Base-by-base conservation (phyloP, 225 moss, liverwort and hornwort species). In the Climacium dendroides region DNA sequence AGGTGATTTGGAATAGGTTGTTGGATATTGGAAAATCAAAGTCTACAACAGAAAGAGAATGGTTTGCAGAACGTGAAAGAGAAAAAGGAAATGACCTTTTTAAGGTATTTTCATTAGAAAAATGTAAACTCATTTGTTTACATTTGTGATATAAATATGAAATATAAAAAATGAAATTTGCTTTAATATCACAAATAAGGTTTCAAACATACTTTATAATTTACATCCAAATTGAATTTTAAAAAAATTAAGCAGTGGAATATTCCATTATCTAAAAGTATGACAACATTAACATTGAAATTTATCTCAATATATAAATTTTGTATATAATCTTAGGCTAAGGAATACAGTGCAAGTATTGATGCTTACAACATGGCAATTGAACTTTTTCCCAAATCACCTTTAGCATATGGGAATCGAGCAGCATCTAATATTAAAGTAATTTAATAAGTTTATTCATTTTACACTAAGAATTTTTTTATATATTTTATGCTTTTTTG, bases 1-100 rank as follows among this genome's bases (percentile, higher is more conserved):
- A 50, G 50, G 14, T 50, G 50, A 14, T 50, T 50, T 50, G 22
- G 7, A 58, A 5, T 55, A 94, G 94, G 54, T 77, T 92, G 23
- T 79, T 94, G 26, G 75, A 71, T 28, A 87, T 90, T 80, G 91
- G 90, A 71, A 90, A 90, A 77, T 90, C 90, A 37, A 94, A 87
- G 81, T 94, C 94, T 10, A 48, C 79, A 60, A 91, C 5, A 25
- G 94, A 94, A 84, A 86, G 89, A 62, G 32, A 91, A 73, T 94
- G 94, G 94, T 94, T 94, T 88, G 89, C 92, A 13, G 87, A 92
- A 48, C 85, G 92, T 23, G 94, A 94, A 57, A 79, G 94, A 85
- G 94, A 94, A 78, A 94, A 94, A 72, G 94, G 94, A 62, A 94
- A 94, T 88, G 94, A 94, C 57, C 91, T 94, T 17, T 92, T 78